Conservation (phyloP, 805 yeast genomes). For the Candida sakaeoensis region DNA sequence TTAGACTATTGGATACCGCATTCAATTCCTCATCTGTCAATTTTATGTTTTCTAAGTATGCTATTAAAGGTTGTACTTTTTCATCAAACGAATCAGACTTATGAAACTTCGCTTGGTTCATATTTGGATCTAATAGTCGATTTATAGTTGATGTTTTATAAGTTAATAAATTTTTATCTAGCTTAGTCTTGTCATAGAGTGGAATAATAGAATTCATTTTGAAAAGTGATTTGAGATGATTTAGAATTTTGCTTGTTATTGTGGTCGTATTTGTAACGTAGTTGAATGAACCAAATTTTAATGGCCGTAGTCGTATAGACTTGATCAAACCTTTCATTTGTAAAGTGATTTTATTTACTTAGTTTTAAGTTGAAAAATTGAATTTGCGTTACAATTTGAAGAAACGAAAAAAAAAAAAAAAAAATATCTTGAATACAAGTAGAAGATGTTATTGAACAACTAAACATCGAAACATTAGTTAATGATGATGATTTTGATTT, state of each 20-base stretch:
- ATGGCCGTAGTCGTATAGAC: conserved; percentile 4
- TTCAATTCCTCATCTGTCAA: conserved; percentile 2
- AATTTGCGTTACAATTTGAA: conserved; percentile 4
- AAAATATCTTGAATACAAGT: too few species aligned
- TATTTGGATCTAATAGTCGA: conserved; percentile 2
- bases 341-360: neutral
- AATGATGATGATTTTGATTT: too few species aligned
- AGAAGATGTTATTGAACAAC: too few species aligned
- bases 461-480: too few species aligned
- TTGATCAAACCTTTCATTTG: neutral
- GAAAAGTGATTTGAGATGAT: neutral
- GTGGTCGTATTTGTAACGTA: neutral
- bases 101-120: neutral
- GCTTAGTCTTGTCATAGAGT: neutral
- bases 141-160: conserved; percentile 5
- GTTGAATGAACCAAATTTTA: neutral
- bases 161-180: conserved; percentile 2
- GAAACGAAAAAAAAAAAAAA: too few species aligned
- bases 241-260: neutral
- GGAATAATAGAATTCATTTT: neutral
- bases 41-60: conserved; percentile 3
- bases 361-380: neutral
- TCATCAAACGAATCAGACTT: neutral
- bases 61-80: conserved; percentile 4
- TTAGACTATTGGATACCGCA: conserved; percentile 6